Conservation (phyloP, 176 grass and related monocot genomes). For the Cymbopogon citratus region DNA sequence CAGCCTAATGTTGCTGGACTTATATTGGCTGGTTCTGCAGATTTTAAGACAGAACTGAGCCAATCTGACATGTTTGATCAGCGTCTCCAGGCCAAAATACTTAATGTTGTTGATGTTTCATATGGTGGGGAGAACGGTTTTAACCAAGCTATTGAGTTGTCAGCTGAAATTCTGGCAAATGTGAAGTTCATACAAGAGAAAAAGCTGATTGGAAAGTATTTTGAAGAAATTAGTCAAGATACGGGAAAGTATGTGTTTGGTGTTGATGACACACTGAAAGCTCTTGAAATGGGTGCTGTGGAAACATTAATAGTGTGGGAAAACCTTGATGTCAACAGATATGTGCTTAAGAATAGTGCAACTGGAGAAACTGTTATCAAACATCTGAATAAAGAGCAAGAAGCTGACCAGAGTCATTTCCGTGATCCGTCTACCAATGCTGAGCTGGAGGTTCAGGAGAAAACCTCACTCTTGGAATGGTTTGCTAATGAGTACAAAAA, state of each 20-base stretch:
- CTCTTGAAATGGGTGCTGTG: slow-evolving; percentile 75
- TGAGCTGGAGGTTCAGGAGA: slow-evolving; percentile 69
- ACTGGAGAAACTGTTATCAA: slow-evolving; percentile 48
- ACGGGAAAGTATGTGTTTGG: slow-evolving; percentile 75
- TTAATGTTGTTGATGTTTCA: slow-evolving; percentile 78
- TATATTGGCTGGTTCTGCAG: slow-evolving; percentile 74
- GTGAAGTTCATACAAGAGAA: slow-evolving; percentile 86
- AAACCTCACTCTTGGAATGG: slow-evolving; percentile 62
- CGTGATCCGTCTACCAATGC: slow-evolving; percentile 45
- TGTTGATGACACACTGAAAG: slow-evolving; percentile 68
- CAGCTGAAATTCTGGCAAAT: slow-evolving; percentile 66
- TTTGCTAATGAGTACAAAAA: slow-evolving; percentile 83
- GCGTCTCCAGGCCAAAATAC: slow-evolving; percentile 62
- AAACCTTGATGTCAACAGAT: slow-evolving; percentile 74
- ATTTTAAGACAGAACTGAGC: slow-evolving; percentile 75
- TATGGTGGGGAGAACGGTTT: slow-evolving; percentile 76
- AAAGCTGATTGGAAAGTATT: slow-evolving; percentile 75
- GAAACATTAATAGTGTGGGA: slow-evolving; percentile 79
- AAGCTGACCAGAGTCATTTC: slow-evolving; percentile 67
- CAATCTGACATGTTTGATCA: slow-evolving; percentile 87
- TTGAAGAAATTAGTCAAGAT: slow-evolving; percentile 82
- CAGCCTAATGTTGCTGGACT: slow-evolving; percentile 71
- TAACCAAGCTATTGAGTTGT: slow-evolving; percentile 74
- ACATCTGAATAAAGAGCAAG: slow-evolving; percentile 63
- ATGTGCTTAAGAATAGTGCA: slow-evolving; percentile 57